Base-by-base conservation (phyloP, 2,329 filamentous ascomycete species). In the Phialocephala subalpina region DNA sequence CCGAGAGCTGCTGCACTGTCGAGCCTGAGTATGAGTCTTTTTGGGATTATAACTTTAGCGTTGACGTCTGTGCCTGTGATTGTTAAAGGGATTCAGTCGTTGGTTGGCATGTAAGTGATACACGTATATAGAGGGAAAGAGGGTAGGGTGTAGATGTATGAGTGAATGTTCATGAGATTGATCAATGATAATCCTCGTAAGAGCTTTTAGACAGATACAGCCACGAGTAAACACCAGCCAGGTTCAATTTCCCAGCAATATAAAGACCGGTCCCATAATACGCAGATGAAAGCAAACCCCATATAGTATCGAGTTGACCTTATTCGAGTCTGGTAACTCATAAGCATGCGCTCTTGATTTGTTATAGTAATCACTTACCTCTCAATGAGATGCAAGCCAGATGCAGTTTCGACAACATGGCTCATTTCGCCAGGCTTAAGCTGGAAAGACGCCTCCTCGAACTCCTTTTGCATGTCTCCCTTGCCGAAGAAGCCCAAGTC, bases 401-500 rank as follows among this genome's bases (percentile, higher is more conserved):
- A 97, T 58, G 94, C 94, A 45, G 96, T 97, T 80, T 97, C 92
- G 14, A 98, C 91, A 42, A 97, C 85, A 56, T 86, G 84, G 80
- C 94, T 97, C 76, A 98, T 89, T 80, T 97, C 88, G 38, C 94
- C 94, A 1, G 91, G 90, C 79, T 94, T 87, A 63, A 99, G 84
- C n/a, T 87, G 90, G 81, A 99, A 99, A 1, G 96, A 92, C 4
- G 94, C 94, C 64, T 97, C 93, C 81, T 99, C 96, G 76, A 99
- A 99, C 81, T 97, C 95, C 83, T 94, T 95, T 79, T 99, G 96
- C 96, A 99, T 99, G 76, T 98, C 95, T 33, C 94, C 93, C 74
- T 87, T 90, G 63, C 93, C 94, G 79, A 99, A 99, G 80, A 94
- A 97, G 22, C 96, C 96, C 82, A 99, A 82, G 78, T 99, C 96